Percentiles rank a stretch among this genome's conserved stretches.
phyloP scores from a whole-genome alignment of 2,329 filamentous ascomycete genomes.

The Didymella exigua region DNA sequence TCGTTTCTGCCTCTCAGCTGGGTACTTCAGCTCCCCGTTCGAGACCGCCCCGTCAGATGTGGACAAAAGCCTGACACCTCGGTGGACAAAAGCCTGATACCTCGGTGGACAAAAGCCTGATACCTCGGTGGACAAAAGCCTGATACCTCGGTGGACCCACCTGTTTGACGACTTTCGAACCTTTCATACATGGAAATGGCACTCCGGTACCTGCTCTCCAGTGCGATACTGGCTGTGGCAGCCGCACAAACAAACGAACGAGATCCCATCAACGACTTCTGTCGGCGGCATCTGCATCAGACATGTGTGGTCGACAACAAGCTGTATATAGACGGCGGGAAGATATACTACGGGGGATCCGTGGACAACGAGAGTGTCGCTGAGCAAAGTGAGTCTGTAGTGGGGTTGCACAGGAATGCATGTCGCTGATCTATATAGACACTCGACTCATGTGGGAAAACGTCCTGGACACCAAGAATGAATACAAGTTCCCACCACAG shows the following conservation, averaged over 20 bases:
- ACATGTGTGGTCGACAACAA: conserved; percentile 62
- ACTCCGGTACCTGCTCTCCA: background rate
- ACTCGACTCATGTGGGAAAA: conserved; percentile 61
- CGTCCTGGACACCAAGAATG: conserved; percentile 43
- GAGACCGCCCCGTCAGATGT: background rate
- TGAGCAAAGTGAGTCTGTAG: conserved; percentile 57
- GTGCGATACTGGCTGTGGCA: conserved; percentile 46
- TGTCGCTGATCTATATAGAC: conserved; percentile 45
- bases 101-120: no score
- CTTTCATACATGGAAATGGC: background rate
- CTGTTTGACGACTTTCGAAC: background rate
- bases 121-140: background rate
- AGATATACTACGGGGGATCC: conserved; percentile 54
- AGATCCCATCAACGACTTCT: conserved; percentile 26
- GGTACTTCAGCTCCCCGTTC: conserved; percentile 2
- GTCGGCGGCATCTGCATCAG: conserved; percentile 56
- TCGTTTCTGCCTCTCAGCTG: conserved; percentile 1
- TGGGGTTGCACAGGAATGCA: background rate
- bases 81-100: no score
- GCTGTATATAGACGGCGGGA: conserved; percentile 64
- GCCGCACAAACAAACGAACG: conserved; percentile 15
- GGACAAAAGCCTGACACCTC: background rate
- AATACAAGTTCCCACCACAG: conserved; percentile 17
- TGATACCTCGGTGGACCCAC: background rate
- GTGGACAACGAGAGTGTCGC: conserved; percentile 55